phyloP scores from a whole-genome alignment of 1,284 basidiomycete genomes.

The Bondarzewia mesenterica region DNA sequence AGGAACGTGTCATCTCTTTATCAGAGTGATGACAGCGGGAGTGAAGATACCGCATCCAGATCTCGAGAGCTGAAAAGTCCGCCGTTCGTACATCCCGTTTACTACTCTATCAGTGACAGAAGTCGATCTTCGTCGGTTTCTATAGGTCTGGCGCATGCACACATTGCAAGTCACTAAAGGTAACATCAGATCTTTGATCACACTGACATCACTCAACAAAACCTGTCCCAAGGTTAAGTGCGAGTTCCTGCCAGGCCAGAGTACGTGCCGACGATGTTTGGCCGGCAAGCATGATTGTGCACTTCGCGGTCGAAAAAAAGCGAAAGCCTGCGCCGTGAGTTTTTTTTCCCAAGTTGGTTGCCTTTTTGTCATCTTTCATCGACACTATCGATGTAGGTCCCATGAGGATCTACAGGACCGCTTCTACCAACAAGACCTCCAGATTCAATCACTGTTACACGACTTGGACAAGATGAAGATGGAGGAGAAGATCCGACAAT shows the following conservation, averaged over 20 bases:
- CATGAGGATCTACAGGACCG: constrained; percentile 48
- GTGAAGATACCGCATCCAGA: background rate
- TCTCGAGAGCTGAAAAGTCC: too few relatives aligned
- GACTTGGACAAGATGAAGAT: constrained; percentile 38
- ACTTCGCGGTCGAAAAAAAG: constrained; percentile 44
- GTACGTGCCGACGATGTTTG: constrained; percentile 38
- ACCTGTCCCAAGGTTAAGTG: constrained; percentile 58
- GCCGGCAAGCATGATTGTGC: constrained; percentile 38
- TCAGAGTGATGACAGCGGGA: background rate
- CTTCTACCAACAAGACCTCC: constrained; percentile 37
- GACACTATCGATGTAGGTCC: constrained; percentile 28
- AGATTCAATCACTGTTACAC: constrained; percentile 37
- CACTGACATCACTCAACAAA: too few relatives aligned
- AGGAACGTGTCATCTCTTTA: too few relatives aligned
- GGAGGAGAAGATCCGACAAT: constrained; percentile 32
- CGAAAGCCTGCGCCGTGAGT: constrained; percentile 46
- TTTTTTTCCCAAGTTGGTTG: constrained; percentile 2
- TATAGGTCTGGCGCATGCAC: constrained; percentile 34
- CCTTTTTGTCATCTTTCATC: background rate
- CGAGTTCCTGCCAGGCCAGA: constrained; percentile 35
- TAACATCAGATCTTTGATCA: constrained; percentile 11
- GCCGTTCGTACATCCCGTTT: background rate
- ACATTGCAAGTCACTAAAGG: constrained; percentile 55
- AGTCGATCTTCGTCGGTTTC: background rate
- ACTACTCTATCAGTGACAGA: background rate